Evolutionary conservation across 345 rosid genomes (phyloP).

Genomic region (Bruguiera sexangula): DNA sequence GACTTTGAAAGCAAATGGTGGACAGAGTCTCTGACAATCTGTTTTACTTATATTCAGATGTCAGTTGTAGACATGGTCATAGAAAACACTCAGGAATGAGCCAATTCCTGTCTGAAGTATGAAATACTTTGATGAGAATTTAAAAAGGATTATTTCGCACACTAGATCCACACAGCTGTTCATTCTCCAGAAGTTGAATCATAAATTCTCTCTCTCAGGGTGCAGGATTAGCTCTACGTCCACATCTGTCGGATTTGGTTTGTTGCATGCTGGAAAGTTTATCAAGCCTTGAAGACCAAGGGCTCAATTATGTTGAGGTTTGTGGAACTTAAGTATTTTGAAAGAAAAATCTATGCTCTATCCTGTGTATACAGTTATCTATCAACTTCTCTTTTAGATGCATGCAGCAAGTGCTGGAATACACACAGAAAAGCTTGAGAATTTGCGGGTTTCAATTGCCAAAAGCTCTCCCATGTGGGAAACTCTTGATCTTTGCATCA

Average conservation of each 20-base stretch:
- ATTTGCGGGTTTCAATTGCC: slow-evolving; percentile 84
- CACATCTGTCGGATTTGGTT: slow-evolving; percentile 81
- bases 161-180: neutral
- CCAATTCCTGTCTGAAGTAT: neutral
- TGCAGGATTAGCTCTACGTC: slow-evolving; percentile 87
- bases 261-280: slow-evolving; percentile 99
- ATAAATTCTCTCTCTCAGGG: slow-evolving; percentile 43
- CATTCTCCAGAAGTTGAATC: neutral
- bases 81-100: no score
- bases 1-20: no score
- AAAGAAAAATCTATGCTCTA: neutral
- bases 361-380: slow-evolving; percentile 12
- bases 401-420: slow-evolving; percentile 96
- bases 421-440: slow-evolving; percentile 89
- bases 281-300: slow-evolving; percentile 97
- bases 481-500: slow-evolving; percentile 91
- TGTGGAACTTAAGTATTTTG: slow-evolving; percentile 19
- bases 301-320: slow-evolving; percentile 97
- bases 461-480: slow-evolving; percentile 99
- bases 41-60: no score
- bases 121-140: neutral
- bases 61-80: no score
- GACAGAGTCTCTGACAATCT: neutral
- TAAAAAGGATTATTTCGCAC: neutral
- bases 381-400: slow-evolving; percentile 49